Evolutionary conservation across 345 rosid genomes (phyloP).

Genomic region (Excoecaria cochinchinensis): DNA sequence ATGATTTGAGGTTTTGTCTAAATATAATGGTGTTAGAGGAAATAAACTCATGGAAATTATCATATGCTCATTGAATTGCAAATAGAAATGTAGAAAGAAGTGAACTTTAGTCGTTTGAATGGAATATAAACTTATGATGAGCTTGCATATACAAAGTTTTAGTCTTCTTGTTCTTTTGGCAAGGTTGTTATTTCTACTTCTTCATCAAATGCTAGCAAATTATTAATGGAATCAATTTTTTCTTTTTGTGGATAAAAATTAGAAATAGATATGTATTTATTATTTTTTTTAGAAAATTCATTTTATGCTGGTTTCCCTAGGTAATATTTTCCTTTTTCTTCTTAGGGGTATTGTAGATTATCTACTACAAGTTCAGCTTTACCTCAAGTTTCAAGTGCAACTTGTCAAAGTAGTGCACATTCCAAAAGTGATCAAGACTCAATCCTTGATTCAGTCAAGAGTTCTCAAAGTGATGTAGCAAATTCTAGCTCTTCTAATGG

Average conservation of each 20-base stretch:
- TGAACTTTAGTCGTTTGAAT: neutral
- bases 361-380: slow-evolving; percentile 27
- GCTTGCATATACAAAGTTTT: neutral
- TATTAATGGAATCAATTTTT: neutral
- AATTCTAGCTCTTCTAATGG: slow-evolving; percentile 41
- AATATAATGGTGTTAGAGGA: neutral
- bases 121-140: neutral
- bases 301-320: neutral
- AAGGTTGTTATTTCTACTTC: neutral
- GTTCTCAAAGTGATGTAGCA: slow-evolving; percentile 1
- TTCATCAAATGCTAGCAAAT: neutral
- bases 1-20: neutral
- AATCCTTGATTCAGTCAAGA: slow-evolving; percentile 25
- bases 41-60: neutral
- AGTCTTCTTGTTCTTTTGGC: neutral
- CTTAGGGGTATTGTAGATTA: slow-evolving; percentile 51
- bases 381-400: slow-evolving; percentile 32
- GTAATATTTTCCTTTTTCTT: neutral
- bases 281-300: neutral
- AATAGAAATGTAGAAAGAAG: neutral
- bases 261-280: neutral
- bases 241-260: neutral
- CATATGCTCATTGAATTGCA: neutral
- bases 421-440: slow-evolving; percentile 21
- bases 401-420: slow-evolving; percentile 24